Percentiles rank a stretch among this genome's conserved stretches.
phyloP scores from a whole-genome alignment of 352 stramenopile genomes.

The Paralagenidium karlingii region DNA sequence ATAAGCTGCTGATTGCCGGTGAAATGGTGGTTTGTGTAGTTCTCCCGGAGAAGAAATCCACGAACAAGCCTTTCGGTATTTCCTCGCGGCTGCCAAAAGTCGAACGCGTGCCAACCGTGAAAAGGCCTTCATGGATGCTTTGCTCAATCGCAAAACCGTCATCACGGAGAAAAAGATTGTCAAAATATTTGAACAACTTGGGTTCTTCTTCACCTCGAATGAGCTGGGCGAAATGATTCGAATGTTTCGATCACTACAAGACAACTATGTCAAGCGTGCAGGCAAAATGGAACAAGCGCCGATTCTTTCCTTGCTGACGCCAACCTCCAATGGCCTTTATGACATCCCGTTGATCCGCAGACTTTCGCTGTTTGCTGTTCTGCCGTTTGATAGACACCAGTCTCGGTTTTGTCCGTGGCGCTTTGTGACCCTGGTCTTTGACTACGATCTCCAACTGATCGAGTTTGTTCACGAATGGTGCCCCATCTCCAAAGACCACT shows the following conservation, averaged over 20 bases:
- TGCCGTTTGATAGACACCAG: slow-evolving; percentile 12
- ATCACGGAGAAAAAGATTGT: slow-evolving; percentile 45
- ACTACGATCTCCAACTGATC: slow-evolving; percentile 45
- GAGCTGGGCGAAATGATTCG: slow-evolving; percentile 33
- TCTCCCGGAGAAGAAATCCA: slow-evolving; percentile 41
- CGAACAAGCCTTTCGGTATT: slow-evolving; percentile 41
- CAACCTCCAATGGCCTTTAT: slow-evolving; percentile 25
- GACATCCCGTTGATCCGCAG: slow-evolving; percentile 26
- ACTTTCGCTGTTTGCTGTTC: slow-evolving; percentile 26
- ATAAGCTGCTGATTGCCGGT: too few relatives aligned
- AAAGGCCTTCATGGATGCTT: slow-evolving; percentile 36
- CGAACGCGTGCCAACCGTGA: slow-evolving; percentile 30
- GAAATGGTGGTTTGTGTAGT: background rate
- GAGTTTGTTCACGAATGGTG: slow-evolving; percentile 48
- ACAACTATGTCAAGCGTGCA: background rate
- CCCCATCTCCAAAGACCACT: slow-evolving; percentile 14
- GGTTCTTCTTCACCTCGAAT: slow-evolving; percentile 31
- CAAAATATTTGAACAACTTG: slow-evolving; percentile 43
- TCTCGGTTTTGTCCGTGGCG: slow-evolving; percentile 18
- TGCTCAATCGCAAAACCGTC: slow-evolving; percentile 46
- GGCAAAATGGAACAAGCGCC: slow-evolving; percentile 55
- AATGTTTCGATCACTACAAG: background rate
- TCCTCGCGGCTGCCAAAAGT: slow-evolving; percentile 32
- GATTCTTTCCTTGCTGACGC: slow-evolving; percentile 35
- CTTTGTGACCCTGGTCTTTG: slow-evolving; percentile 40